These are phyloP conservation scores for Lecanicillium sp. DNA, from an alignment of 2,329 filamentous ascomycete species.

Conservation along the genomic window DNA sequence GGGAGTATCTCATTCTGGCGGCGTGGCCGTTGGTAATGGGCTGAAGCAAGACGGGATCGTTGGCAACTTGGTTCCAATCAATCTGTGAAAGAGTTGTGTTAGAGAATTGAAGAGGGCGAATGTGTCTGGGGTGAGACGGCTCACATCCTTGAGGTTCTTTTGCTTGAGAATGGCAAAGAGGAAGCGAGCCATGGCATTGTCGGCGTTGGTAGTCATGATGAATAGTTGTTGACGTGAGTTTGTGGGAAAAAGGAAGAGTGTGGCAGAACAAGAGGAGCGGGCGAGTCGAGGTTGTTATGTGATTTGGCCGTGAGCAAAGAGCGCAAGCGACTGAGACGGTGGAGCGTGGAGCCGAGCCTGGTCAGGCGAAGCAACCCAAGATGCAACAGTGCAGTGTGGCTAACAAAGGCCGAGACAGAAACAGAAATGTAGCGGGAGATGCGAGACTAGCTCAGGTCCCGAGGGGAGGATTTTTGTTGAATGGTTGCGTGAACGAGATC, in stretches of 20 bases:
- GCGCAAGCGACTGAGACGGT: neutral
- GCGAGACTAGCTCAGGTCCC: conserved; percentile 4
- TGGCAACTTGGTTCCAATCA: conserved; percentile 53
- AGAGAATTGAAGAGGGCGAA: conserved; percentile 15
- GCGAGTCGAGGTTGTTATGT: conserved; percentile 10
- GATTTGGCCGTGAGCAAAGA: neutral
- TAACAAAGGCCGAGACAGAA: conserved; percentile 10
- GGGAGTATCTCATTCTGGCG: conserved; percentile 54
- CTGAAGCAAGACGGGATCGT: conserved; percentile 46
- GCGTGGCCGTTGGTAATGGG: conserved; percentile 55
- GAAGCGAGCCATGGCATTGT: conserved; percentile 52
- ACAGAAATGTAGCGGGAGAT: neutral
- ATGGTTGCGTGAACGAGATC: conserved; percentile 1
- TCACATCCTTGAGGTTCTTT: conserved; percentile 55
- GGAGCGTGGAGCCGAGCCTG: neutral
- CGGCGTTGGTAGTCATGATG: conserved; percentile 47
- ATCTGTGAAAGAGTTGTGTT: conserved; percentile 38
- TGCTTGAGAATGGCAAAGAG: conserved; percentile 55
- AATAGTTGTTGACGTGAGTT: neutral
- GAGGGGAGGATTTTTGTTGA: neutral
- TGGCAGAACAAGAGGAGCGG: neutral
- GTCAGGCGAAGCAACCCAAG: neutral
- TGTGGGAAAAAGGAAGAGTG: neutral
- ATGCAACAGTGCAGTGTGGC: neutral
- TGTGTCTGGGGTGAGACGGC: conserved; percentile 22